Evolutionary conservation across 2,329 filamentous ascomycete genomes (phyloP).

Genomic region (Clonostachys solani): DNA sequence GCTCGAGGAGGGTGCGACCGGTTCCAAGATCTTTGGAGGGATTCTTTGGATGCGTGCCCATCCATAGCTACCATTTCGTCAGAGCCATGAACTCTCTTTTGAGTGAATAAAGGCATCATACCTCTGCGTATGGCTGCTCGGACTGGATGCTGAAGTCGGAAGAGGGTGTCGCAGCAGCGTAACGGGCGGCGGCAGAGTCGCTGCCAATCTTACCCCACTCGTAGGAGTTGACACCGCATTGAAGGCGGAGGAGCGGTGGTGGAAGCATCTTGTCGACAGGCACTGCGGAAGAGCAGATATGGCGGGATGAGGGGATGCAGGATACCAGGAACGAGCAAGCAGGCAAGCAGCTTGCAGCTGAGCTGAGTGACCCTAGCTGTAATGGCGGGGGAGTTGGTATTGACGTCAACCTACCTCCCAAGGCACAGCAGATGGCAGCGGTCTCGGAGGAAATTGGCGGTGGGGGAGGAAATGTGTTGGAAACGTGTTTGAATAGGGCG

Average conservation of each 20-base stretch:
- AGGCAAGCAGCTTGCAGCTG: too few species aligned
- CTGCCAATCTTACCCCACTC: constrained; percentile 96
- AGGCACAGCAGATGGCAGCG: too few species aligned
- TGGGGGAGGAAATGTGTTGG: too few species aligned
- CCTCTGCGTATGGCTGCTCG: constrained; percentile 93
- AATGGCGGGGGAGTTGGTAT: too few species aligned
- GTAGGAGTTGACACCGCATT: constrained; percentile 95
- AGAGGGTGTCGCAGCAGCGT: constrained; percentile 78
- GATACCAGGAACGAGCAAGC: too few species aligned
- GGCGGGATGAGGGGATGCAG: too few species aligned
- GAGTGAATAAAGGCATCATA: constrained; percentile 24
- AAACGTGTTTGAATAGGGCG: too few species aligned
- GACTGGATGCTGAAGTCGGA: constrained; percentile 72
- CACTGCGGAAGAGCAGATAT: too few species aligned
- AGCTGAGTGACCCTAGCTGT: too few species aligned
- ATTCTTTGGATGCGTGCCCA: constrained; percentile 96
- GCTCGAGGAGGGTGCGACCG: constrained; percentile 78
- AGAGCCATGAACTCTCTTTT: background rate
- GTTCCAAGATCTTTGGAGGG: constrained; percentile 87
- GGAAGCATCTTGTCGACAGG: constrained; percentile 43
- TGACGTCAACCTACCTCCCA: too few species aligned
- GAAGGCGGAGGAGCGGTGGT: constrained; percentile 79
- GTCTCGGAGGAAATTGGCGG: too few species aligned
- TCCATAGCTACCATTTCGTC: constrained; percentile 70
- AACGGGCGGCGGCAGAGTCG: constrained; percentile 83